phyloP scores from a whole-genome alignment of 371 early-diverging fungal species.

The Sporodiniella umbellata region DNA sequence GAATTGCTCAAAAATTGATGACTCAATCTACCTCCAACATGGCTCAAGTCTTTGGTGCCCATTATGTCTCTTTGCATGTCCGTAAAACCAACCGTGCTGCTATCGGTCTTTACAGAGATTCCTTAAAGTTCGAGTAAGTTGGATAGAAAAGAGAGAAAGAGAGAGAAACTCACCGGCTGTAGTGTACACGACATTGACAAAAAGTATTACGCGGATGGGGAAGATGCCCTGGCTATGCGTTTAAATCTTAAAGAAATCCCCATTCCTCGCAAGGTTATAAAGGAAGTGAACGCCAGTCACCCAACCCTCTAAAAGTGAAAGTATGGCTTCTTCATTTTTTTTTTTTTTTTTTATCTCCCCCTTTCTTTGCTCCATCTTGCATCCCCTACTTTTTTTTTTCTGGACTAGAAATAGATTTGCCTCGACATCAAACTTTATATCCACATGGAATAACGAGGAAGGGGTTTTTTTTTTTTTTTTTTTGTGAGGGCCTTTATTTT shows the following conservation, averaged over 20 bases:
- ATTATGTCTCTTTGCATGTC: slow-evolving; percentile 92
- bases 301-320: no score
- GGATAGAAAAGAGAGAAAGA: background rate
- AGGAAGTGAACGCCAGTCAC: slow-evolving; percentile 16
- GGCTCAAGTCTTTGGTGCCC: slow-evolving; percentile 84
- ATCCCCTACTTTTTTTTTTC: no score
- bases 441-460: no score
- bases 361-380: no score
- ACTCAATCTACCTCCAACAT: slow-evolving; percentile 87
- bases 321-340: no score
- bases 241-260: slow-evolving; percentile 42
- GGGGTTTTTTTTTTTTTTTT: no score
- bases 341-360: no score
- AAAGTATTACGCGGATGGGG: slow-evolving; percentile 98
- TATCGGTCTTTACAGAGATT: slow-evolving; percentile 87
- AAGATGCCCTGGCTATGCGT: slow-evolving; percentile 87
- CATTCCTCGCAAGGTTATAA: slow-evolving; percentile 30
- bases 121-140: slow-evolving; percentile 84
- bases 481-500: no score
- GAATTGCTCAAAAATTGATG: slow-evolving; percentile 95
- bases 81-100: slow-evolving; percentile 94
- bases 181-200: slow-evolving; percentile 89
- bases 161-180: slow-evolving; percentile 1
- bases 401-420: no score
- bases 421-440: no score